Conservation (phyloP, 2,329 filamentous ascomycete species). For the Alternaria triticina region DNA sequence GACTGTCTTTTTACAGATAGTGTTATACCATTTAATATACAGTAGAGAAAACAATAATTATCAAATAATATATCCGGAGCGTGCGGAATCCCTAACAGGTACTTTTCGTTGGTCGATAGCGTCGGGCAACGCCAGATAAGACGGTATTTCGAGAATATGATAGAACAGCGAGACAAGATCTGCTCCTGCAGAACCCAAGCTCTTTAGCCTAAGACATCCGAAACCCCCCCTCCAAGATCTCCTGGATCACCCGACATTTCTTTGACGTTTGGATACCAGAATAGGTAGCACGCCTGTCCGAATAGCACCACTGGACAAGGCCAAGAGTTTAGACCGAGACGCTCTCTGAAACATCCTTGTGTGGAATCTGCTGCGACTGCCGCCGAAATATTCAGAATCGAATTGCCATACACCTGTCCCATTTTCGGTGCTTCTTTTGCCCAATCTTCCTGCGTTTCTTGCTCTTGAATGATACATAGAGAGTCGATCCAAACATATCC, state of each 20-base stretch:
- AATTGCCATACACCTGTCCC: not conserved
- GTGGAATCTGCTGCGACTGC: not conserved
- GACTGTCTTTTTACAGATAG: too few species aligned
- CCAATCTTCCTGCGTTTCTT: not conserved
- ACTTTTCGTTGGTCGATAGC: not conserved
- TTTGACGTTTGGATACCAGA: too few species aligned
- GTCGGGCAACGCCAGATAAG: not conserved
- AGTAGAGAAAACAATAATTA: accelerated
- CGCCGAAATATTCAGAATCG: not conserved
- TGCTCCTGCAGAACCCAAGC: not conserved
- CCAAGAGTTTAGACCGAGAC: not conserved
- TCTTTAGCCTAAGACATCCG: not conserved
- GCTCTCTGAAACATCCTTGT: not conserved
- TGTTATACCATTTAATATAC: not conserved
- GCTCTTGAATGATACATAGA: not conserved
- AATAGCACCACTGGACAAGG: not conserved
- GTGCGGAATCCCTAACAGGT: not conserved
- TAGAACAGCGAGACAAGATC: not conserved
- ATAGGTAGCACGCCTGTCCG: not conserved
- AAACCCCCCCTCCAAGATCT: too few species aligned
- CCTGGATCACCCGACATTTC: too few species aligned
- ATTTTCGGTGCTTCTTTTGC: not conserved
- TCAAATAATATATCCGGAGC: accelerated
- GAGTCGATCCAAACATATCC: not conserved
- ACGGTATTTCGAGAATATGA: accelerated